Percentiles rank a stretch among this genome's conserved stretches.
Evolutionary conservation across 331 rosid species (phyloP).

Genomic region (Spiraea crenata): DNA sequence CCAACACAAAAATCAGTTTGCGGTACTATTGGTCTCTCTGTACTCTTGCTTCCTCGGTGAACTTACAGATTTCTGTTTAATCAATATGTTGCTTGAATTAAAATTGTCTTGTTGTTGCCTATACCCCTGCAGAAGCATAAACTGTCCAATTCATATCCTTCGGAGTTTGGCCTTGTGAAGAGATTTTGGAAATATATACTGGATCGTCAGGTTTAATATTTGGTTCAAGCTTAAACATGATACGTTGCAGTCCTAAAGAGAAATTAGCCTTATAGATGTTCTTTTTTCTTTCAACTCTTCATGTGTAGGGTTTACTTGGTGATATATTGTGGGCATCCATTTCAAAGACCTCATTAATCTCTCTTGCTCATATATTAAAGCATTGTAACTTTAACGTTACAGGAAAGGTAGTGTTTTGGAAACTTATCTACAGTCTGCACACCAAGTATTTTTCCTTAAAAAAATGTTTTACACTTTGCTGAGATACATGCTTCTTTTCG

Average conservation of each 20-base stretch:
- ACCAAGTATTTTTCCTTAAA: neutral
- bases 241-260: neutral
- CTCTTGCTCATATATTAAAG: conserved; percentile 67
- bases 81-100: conserved; percentile 10
- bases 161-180: conserved; percentile 75
- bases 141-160: conserved; percentile 64
- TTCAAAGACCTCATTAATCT: conserved; percentile 67
- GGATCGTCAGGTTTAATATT: conserved; percentile 56
- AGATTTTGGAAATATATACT: conserved; percentile 90
- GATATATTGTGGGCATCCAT: conserved; percentile 85
- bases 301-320: conserved; percentile 55
- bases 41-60: conserved; percentile 14
- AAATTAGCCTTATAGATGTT: conserved; percentile 13
- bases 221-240: conserved; percentile 11
- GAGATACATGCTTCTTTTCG: conserved; percentile 9
- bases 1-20: conserved; percentile 62
- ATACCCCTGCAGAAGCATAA: conserved; percentile 79
- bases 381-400: conserved; percentile 55
- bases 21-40: conserved; percentile 42
- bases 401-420: conserved; percentile 60
- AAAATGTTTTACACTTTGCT: neutral
- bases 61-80: neutral
- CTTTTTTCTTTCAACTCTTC: conserved; percentile 10
- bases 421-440: neutral
- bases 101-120: conserved; percentile 20